Base-by-base conservation (phyloP, 176 grass and related monocot species). In the Thinopyrum elongatum region DNA sequence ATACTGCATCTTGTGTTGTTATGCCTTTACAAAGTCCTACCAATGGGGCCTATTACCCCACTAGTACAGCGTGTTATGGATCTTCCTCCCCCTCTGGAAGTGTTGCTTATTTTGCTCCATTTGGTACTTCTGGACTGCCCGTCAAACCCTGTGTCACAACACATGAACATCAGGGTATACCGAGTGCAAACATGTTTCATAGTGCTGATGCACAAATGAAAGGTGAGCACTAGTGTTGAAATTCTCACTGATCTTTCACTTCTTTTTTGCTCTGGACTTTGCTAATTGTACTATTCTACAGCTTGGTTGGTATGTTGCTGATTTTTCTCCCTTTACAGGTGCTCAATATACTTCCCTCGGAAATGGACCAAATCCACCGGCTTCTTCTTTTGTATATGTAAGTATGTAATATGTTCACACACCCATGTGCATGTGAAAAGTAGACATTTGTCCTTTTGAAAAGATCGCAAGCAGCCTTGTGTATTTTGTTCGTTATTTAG, bases 11-110 rank as follows among this genome's bases (percentile, higher is more conserved):
- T 34, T 85, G 78, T 90, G 81, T 87, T 99, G 97, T 99, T 99
- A 88, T 91, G 85, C 97, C 97, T 96, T 99, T 96, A 94, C 96
- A 95, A 98, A 94, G 77, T 87, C 88, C 90, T 95, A 98, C 93
- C 83, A 89, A 90, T 94, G 86, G 88, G 85, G 87, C 63, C 25
- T 86, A 85, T 78, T 28, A 70, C 76, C 83, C 79, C 86, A 82
- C 83, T 83, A 82, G 82, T 94, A 86, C 91, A 90, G 86, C 51
- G 28, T 73, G 65, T 71, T 80, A 65, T 80, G 85, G 85, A 88
- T 70, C 84, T 85, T 89, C 82, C 19, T 89, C 82, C 19, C 8
- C 22, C 65, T 77, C 78, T 74, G 82, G 86, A 71, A 82, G 81
- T 84, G 69, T 60, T 74, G 77, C 42, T 35, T 84, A 87, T 84